Evolutionary conservation across 2,329 filamentous ascomycete species (phyloP).

Genomic region (Fusarium sp.): DNA sequence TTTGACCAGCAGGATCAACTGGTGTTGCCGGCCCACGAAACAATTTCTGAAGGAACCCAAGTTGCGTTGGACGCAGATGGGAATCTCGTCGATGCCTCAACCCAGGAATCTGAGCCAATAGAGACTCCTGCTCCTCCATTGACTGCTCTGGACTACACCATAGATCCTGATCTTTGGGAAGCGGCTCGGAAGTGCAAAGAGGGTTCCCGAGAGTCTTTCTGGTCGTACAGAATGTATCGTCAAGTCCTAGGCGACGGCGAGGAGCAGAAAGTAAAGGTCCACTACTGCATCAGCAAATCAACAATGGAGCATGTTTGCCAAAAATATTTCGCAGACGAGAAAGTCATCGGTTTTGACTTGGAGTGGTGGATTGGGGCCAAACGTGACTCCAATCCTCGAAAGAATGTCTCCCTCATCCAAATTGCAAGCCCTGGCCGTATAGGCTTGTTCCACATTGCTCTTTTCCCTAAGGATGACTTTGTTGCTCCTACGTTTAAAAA

Average conservation of each 20-base stretch:
- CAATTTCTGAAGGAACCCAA: constrained; percentile 18
- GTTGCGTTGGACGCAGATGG: constrained; percentile 3
- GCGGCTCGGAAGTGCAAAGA: constrained; percentile 63
- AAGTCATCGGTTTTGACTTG: constrained; percentile 88
- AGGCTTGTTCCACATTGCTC: constrained; percentile 84
- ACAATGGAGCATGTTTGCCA: constrained; percentile 77
- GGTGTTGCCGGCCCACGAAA: background rate
- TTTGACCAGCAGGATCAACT: constrained; percentile 45
- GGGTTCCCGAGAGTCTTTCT: constrained; percentile 69
- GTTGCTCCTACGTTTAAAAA: constrained; percentile 78
- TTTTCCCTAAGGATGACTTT: constrained; percentile 71
- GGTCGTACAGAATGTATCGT: constrained; percentile 79
- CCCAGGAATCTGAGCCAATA: background rate
- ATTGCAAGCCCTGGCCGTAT: constrained; percentile 83
- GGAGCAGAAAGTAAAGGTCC: constrained; percentile 73
- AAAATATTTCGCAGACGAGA: constrained; percentile 76
- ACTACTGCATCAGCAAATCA: constrained; percentile 81
- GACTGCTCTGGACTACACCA: constrained; percentile 51
- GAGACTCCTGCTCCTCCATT: constrained; percentile 42
- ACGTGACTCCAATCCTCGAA: constrained; percentile 66
- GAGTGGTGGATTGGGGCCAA: constrained; percentile 79
- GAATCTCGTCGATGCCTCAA: constrained; percentile 18
- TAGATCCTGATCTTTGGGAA: constrained; percentile 51
- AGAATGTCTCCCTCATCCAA: constrained; percentile 86
- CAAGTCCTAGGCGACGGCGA: constrained; percentile 60